Evolutionary conservation across 805 yeast species (phyloP).

Genomic region (Lipomyces orientalis): DNA sequence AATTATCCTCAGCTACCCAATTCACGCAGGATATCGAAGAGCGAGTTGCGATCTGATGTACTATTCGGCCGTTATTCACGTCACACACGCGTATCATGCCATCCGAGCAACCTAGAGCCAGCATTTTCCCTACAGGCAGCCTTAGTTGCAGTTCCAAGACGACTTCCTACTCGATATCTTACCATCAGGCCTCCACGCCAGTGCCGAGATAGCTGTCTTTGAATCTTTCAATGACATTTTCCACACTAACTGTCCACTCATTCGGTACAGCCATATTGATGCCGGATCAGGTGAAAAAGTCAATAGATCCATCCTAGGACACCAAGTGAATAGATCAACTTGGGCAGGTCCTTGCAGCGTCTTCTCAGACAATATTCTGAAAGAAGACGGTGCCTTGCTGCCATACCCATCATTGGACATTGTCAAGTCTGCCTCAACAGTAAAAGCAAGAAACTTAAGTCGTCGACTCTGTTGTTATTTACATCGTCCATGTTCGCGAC

Average conservation of each 20-base stretch:
- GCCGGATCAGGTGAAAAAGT: slow-evolving; percentile 29
- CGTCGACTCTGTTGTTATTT: not conserved
- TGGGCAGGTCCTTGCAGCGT: slow-evolving; percentile 25
- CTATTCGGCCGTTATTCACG: slow-evolving; percentile 28
- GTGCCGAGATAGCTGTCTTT: slow-evolving; percentile 6
- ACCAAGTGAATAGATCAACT: slow-evolving; percentile 30
- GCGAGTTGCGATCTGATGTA: slow-evolving; percentile 15
- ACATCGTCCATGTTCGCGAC: not conserved
- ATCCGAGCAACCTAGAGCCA: slow-evolving; percentile 35
- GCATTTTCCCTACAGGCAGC: slow-evolving; percentile 20
- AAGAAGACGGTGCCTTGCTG: slow-evolving; percentile 6
- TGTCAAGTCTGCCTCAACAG: not conserved
- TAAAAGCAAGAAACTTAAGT: not conserved
- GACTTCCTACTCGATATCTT: not conserved
- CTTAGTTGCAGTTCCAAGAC: not conserved
- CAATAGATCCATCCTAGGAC: slow-evolving; percentile 37
- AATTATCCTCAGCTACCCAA: slow-evolving; percentile 26
- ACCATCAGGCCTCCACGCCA: slow-evolving; percentile 39
- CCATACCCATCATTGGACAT: slow-evolving; percentile 8
- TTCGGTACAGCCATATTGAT: slow-evolving; percentile 32
- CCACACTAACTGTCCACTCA: slow-evolving; percentile 38
- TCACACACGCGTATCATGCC: slow-evolving; percentile 30
- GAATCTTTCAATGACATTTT: slow-evolving; percentile 17
- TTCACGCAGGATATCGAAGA: slow-evolving; percentile 16
- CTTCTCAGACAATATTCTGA: slow-evolving; percentile 23